phyloP scores from a whole-genome alignment of 306 rosid genomes.

The Rubus idaeus region DNA sequence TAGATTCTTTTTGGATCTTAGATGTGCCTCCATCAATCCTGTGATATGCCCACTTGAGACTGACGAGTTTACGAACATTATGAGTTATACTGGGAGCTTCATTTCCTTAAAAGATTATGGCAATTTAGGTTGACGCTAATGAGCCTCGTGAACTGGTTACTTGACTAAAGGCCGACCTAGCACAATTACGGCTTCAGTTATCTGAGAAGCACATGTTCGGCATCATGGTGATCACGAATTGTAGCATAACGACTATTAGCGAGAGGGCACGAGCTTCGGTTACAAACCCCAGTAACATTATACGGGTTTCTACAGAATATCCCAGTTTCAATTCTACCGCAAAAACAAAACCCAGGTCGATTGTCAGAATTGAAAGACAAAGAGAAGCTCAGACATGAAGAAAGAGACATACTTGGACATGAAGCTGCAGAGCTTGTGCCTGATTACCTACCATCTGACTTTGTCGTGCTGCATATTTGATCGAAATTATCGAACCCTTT shows the following conservation, averaged over 20 bases:
- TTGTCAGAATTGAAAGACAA: background rate
- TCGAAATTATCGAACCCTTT: too few species aligned
- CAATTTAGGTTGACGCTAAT: background rate
- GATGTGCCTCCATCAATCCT: background rate
- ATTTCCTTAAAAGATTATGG: background rate
- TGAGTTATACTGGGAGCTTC: background rate
- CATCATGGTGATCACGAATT: slow-evolving; percentile 65
- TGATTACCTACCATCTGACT: slow-evolving; percentile 15
- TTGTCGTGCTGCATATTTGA: slow-evolving; percentile 25
- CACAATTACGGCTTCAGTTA: background rate
- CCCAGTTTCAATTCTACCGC: slow-evolving; percentile 65
- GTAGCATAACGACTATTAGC: slow-evolving; percentile 97
- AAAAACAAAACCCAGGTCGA: background rate
- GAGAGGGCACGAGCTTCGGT: slow-evolving; percentile 88
- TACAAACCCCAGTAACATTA: slow-evolving; percentile 82
- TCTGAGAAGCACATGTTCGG: too few species aligned
- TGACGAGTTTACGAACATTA: background rate
- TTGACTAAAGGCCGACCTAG: background rate
- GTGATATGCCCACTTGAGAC: background rate
- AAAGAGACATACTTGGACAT: slow-evolving; percentile 11
- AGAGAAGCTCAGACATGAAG: background rate
- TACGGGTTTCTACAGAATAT: slow-evolving; percentile 86
- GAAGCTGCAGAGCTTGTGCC: slow-evolving; percentile 17
- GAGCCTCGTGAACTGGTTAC: background rate
- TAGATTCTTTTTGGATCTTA: background rate